A percentile compares a stretch with the other conserved stretches of the same genome.
Conservation (phyloP, 192 early-diverging fungal species). For the Coemansia sp. region DNA sequence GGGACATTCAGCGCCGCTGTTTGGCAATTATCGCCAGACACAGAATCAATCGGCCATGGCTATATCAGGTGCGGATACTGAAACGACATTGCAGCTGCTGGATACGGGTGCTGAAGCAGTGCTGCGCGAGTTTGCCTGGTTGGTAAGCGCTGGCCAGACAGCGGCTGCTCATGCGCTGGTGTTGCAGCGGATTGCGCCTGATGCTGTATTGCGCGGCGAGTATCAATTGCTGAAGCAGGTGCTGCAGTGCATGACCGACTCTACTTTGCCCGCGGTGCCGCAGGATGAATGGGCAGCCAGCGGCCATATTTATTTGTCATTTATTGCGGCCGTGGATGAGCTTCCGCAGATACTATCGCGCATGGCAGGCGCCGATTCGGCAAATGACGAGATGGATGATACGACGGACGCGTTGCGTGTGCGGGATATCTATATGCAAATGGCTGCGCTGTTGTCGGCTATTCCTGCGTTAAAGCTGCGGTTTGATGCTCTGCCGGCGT, state of each 20-base stretch:
- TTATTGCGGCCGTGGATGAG: slow-evolving; percentile 24
- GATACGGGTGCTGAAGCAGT: slow-evolving; percentile 12
- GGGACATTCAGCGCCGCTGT: background rate
- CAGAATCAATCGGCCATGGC: background rate
- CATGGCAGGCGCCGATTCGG: slow-evolving; percentile 19
- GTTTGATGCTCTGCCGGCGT: no score
- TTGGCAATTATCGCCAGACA: background rate
- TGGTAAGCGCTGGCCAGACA: slow-evolving; percentile 49
- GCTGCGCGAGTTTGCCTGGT: slow-evolving; percentile 33
- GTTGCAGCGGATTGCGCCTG: slow-evolving; percentile 58
- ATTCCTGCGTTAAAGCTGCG: slow-evolving; percentile 28
- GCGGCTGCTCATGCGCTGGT: slow-evolving; percentile 53
- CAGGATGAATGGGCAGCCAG: slow-evolving; percentile 29
- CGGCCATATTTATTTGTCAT: slow-evolving; percentile 36
- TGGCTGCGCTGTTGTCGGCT: slow-evolving; percentile 24
- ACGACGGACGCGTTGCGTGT: slow-evolving; percentile 8
- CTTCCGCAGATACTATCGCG: slow-evolving; percentile 27
- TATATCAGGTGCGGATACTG: background rate
- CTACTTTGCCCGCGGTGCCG: background rate
- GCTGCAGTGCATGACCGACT: slow-evolving; percentile 40
- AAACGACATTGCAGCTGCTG: background rate
- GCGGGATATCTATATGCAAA: slow-evolving; percentile 23
- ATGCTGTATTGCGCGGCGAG: slow-evolving; percentile 53
- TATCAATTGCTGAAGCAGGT: slow-evolving; percentile 36
- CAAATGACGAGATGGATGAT: background rate